Base-by-base conservation (phyloP, 129 eudicot genomes). In the Ambrosia artemisiifolia region DNA sequence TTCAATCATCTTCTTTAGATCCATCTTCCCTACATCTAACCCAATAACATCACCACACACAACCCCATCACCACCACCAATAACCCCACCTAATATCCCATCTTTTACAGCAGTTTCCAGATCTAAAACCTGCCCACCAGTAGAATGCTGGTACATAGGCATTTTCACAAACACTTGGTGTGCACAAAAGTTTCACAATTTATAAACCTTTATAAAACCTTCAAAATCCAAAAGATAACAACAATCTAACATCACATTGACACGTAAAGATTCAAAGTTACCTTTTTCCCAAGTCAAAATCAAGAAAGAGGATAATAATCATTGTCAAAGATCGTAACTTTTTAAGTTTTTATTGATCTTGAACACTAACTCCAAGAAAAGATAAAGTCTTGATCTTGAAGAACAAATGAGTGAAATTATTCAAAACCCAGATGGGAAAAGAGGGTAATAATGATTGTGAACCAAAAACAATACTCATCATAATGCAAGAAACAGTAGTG, bases 1-100 rank as follows among this genome's bases (percentile, higher is more conserved):
- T 57, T 57, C 36, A 24, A 57, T 28, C 63, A 57, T 57, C 63
- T 57, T 57, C 63, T 57, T 57, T 36, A 57, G 35, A 57, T 57
- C 63, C 63, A 57, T 3, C 28, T 57, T 57, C 36, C 13, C 63
- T 7, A 57, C 7, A 8, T 57, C 13, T 57, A 36, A 36, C 28
- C 36, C 14, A 5, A 36, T 57, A 36, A 57, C 63, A 7, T 57
- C 63, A 57, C 38, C 13, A 12, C 63, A 57, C n/a, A 36, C 63
- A 24, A 14, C 63, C 30, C 36, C 63, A 11, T 4, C 63, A 28
- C 63, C 42, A 6, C 6, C 42, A 36, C 42, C 43, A 7, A 38
- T 8, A 38, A 38, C 43, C 6, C 43, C 63, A 57, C 63, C 63
- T 36, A 57, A 57, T 24, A 57, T 57, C 16, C 63, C 63, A 57